Evolutionary conservation across 305 asterid genomes (phyloP), one percentile per base, ranked within the genome.

Genomic region (Solanum aculeatissimum): DNA sequence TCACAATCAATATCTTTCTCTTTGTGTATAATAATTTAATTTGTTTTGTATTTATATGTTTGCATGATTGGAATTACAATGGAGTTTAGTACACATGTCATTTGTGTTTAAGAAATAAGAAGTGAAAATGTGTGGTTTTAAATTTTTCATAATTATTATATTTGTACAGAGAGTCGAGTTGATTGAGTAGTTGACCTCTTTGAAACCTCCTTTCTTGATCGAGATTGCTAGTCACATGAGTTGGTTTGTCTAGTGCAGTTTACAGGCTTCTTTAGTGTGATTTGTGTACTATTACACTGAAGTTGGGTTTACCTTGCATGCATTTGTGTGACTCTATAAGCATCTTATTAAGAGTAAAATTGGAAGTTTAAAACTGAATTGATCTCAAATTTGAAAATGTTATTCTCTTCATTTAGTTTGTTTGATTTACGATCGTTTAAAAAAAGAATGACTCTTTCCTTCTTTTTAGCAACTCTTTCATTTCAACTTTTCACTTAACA

Each of bases 161-260:
- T 2, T 0, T 0, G 0, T 3, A n/a, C 1, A 10, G 10, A 0
- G 18, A 13, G 4, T 1, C 6, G 63, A 19, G 63, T 9, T 55
- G 25, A 25, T 57, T n/a, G 5, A 57, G 12, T 2, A 9, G 10
- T 6, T 57, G 27, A n/a, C n/a, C 13, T 18, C 2, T 1, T 12
- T 9, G 10, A 53, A 53, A 16, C 10, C 5, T 14, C 54, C 7
- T 53, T 15, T 53, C n/a, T 53, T 1, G 9, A 1, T 53, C 9
- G 3, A 53, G 40, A 35, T 35, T 4, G n/a, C n/a, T 53, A 53
- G 1, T 53, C 4, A 2, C 3, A 6, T 53, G 58, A n/a, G 1
- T 35, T 0, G 0, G 58, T 21, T 53, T 53, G 21, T 19, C 10
- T 53, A 53, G 21, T 2, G 1, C 3, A 4, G 0, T 15, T 53